Conservation (phyloP, 2,329 filamentous ascomycete genomes). For the Claviceps digitariae region DNA sequence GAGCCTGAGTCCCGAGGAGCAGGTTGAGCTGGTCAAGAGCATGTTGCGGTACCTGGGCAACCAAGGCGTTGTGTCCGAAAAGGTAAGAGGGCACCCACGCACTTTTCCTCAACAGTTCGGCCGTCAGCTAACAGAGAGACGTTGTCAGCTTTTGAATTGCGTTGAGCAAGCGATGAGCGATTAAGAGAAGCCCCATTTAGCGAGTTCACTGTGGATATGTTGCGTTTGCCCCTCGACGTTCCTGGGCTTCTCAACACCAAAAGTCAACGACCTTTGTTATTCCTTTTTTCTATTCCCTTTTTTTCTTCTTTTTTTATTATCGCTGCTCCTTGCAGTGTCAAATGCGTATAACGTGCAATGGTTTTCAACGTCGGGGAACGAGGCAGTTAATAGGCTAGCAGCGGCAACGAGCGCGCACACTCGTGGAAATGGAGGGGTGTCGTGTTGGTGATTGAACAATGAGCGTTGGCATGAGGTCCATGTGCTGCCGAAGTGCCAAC, state of each 20-base stretch:
- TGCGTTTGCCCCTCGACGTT: no score
- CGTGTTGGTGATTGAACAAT: background rate
- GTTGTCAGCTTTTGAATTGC: constrained; percentile 10
- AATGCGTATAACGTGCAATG: no score
- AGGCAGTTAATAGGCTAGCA: no score
- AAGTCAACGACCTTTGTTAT: background rate
- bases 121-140: background rate
- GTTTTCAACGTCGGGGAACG: no score
- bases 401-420: background rate
- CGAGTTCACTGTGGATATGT: background rate
- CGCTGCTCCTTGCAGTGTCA: background rate
- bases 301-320: background rate
- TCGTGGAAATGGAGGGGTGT: background rate
- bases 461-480: no score
- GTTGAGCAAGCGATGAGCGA: constrained; percentile 9
- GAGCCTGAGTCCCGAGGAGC: constrained; percentile 75
- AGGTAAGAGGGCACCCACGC: constrained; percentile 10
- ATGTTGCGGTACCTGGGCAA: constrained; percentile 52
- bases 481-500: background rate
- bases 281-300: background rate
- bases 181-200: background rate
- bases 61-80: constrained; percentile 34
- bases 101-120: no score
- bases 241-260: background rate
- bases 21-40: constrained; percentile 63